Percentiles rank a stretch among this genome's conserved stretches.
These are phyloP conservation scores for Blastobotrys attinorum DNA, from an alignment of 805 yeast genomes.

Conservation along the genomic window DNA sequence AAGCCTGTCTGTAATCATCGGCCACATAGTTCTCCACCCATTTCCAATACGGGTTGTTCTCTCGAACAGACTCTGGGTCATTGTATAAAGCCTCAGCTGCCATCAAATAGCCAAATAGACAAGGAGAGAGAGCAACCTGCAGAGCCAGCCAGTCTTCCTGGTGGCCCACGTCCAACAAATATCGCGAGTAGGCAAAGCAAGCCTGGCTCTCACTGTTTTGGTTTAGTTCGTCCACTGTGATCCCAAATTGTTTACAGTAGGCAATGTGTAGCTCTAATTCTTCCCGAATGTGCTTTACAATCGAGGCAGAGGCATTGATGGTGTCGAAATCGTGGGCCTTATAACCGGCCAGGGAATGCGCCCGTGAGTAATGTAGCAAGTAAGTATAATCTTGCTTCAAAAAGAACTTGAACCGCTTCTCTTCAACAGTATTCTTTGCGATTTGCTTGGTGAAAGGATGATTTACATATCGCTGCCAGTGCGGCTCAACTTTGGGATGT, in stretches of 20 bases:
- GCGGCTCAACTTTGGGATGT: slow-evolving; percentile 47
- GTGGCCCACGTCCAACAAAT: slow-evolving; percentile 45
- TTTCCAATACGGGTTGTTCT: slow-evolving; percentile 25
- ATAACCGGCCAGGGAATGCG: slow-evolving; percentile 56
- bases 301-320: slow-evolving; percentile 35
- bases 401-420: slow-evolving; percentile 44
- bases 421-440: slow-evolving; percentile 44
- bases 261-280: slow-evolving; percentile 52
- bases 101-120: slow-evolving; percentile 67
- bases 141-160: slow-evolving; percentile 55
- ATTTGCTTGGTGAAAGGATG: slow-evolving; percentile 55
- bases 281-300: slow-evolving; percentile 42
- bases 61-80: slow-evolving; percentile 18
- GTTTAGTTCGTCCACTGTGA: slow-evolving; percentile 34
- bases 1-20: slow-evolving; percentile 49
- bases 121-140: slow-evolving; percentile 64
- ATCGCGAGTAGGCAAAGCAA: slow-evolving; percentile 53
- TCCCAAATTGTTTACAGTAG: slow-evolving; percentile 40
- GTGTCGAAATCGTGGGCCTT: slow-evolving; percentile 49
- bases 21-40: slow-evolving; percentile 62
- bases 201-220: slow-evolving; percentile 46
- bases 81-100: slow-evolving; percentile 33
- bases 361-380: slow-evolving; percentile 56
- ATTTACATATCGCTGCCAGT: slow-evolving; percentile 51
- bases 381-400: slow-evolving; percentile 63